Percentiles rank a stretch among this genome's conserved stretches.
Conservation (phyloP, 257 asterid genomes). For the Ballota nigra region DNA sequence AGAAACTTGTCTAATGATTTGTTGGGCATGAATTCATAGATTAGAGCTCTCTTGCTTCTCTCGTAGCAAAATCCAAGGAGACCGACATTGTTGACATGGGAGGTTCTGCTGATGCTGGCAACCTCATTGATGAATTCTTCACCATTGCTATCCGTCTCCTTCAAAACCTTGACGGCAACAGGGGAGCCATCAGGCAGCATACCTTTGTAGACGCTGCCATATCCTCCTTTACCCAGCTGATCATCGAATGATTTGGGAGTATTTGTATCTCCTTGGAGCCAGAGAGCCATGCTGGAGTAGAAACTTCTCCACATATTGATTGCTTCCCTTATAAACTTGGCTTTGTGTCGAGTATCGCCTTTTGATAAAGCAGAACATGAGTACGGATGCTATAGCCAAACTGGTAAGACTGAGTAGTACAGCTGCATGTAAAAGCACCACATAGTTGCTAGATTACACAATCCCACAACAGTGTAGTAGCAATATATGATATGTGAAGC, state of each 20-base stretch:
- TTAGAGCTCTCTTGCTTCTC: not conserved
- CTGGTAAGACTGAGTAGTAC: not conserved
- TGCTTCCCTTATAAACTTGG: not conserved
- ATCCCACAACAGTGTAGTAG: too few species aligned
- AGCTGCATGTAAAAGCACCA: not conserved
- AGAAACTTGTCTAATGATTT: too few species aligned
- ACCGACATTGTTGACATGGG: constrained; percentile 34
- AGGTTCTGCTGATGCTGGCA: constrained; percentile 37
- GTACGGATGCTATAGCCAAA: not conserved
- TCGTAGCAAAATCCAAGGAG: constrained; percentile 40
- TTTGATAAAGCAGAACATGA: not conserved
- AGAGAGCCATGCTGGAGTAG: not conserved
- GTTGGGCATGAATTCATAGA: too few species aligned
- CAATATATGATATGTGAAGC: not conserved
- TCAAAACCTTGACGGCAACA: constrained; percentile 36
- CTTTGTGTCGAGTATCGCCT: not conserved
- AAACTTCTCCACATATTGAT: not conserved
- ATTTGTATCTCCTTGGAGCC: not conserved
- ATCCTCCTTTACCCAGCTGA: not conserved
- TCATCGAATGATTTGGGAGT: not conserved
- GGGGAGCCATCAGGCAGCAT: constrained; percentile 21
- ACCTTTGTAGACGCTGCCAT: constrained; percentile 35
- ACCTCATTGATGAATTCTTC: constrained; percentile 42
- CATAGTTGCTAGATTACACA: too few species aligned
- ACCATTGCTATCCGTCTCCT: constrained; percentile 9